Evolutionary conservation across 495 filamentous ascomycete species (phyloP), one percentile per base, ranked within the genome.

Genomic region (Neurospora terricola): DNA sequence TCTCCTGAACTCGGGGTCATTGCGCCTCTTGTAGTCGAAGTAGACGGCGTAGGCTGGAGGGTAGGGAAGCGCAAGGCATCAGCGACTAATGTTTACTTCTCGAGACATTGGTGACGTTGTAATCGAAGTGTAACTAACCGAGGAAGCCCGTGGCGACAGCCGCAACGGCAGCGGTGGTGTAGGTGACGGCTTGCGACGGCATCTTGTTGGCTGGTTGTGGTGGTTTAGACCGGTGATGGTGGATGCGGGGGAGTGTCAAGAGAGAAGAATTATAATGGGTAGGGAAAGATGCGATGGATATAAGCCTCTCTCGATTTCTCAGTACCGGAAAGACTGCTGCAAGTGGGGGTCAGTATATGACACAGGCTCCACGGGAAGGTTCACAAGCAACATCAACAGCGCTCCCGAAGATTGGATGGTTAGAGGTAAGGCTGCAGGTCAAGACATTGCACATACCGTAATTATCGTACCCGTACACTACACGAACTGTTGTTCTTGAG

Each of bases 11-110:
- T 92, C 89, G 73, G 93, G 89, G 78, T 97, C 90, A 79, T 89
- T 91, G 76, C 96, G 92, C 77, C 96, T 90, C 81, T 91, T 91
- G 85, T 98, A 90, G 85, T 99, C 96, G 79, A 99, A 99, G 86
- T 97, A 99, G 72, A 93, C 83, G 72, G 93, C 96, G 79, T 98
- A 88, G 71, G 84, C 86, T 87, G 38, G 72, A 73, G 70, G 71
- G 72, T 54, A 45, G 72, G 48, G 72, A 66, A 43, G 71, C 68
- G 34, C 79, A 92, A 84, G 72, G 88, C 45, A 37, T 66, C 54
- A 66, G 45, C 9, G 45, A 27, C 37, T 14, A 27, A 38, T 74
- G 69, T n/a, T 39, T 70, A 38, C 39, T 68, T 68, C 42, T 11
- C 54, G 73, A 73, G 73, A 76, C 14, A 66, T 18, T 66, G 54